phyloP scores from a whole-genome alignment of 108 stramenopile species.

The Nitzschia palea region DNA sequence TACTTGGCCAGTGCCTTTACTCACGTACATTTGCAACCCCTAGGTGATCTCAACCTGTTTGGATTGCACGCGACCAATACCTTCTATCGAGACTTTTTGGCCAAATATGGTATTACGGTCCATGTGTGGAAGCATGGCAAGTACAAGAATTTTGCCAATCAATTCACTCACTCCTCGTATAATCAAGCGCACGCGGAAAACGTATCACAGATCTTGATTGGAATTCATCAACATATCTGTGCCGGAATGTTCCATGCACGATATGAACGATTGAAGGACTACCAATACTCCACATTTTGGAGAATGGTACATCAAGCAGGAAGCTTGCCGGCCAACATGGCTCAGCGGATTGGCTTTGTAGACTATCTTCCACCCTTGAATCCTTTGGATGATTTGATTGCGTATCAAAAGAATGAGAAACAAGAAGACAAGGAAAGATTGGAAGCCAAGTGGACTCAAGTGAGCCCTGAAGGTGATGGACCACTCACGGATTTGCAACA shows the following conservation, averaged over 20 bases:
- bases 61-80: conserved; percentile 45
- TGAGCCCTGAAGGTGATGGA: conserved; percentile 5
- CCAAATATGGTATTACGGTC: conserved; percentile 68
- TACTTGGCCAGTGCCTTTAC: conserved; percentile 68
- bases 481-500: conserved; percentile 23
- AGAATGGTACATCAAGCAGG: conserved; percentile 63
- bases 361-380: conserved; percentile 51
- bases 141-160: conserved; percentile 78
- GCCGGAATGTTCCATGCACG: conserved; percentile 51
- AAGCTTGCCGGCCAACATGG: conserved; percentile 56
- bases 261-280: conserved; percentile 11
- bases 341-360: conserved; percentile 61
- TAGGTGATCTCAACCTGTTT: conserved; percentile 64
- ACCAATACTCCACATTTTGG: conserved; percentile 59
- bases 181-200: conserved; percentile 55
- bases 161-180: conserved; percentile 58
- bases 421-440: conserved; percentile 17
- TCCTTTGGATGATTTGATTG: conserved; percentile 53
- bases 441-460: not conserved
- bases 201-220: conserved; percentile 36
- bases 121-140: conserved; percentile 82
- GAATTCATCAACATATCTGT: conserved; percentile 53
- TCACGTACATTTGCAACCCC: conserved; percentile 59
- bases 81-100: conserved; percentile 54
- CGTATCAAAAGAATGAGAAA: conserved; percentile 31